phyloP scores from a whole-genome alignment of 1,284 basidiomycete genomes.

The Ustilago nuda region DNA sequence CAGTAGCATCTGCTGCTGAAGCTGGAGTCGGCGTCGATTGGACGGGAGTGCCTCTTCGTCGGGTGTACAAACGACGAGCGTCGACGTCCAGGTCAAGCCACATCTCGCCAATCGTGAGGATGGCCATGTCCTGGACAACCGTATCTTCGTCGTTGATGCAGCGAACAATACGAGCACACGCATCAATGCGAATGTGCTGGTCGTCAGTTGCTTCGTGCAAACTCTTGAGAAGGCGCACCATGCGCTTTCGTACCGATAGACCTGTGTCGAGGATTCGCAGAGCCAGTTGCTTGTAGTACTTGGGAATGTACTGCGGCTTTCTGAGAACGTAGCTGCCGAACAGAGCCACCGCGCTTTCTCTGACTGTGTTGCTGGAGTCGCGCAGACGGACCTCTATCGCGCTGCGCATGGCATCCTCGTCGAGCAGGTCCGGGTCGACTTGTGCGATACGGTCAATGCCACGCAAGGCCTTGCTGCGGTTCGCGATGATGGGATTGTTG shows the following conservation, averaged over 20 bases:
- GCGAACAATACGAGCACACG: slow-evolving; percentile 83
- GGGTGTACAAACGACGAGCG: slow-evolving; percentile 23
- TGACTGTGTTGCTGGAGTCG: slow-evolving; percentile 90
- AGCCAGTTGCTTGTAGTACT: slow-evolving; percentile 86
- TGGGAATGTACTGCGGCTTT: slow-evolving; percentile 81
- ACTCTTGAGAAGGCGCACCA: slow-evolving; percentile 88
- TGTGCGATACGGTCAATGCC: slow-evolving; percentile 55
- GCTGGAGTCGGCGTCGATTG: slow-evolving; percentile 7
- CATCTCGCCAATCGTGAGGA: slow-evolving; percentile 86
- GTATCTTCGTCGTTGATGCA: slow-evolving; percentile 93
- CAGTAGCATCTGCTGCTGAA: slow-evolving; percentile 5
- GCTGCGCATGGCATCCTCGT: slow-evolving; percentile 38
- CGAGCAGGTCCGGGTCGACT: slow-evolving; percentile 54
- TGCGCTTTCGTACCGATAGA: slow-evolving; percentile 89
- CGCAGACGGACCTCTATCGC: slow-evolving; percentile 87
- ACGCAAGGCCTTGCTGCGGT: slow-evolving; percentile 61
- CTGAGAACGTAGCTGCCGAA: slow-evolving; percentile 94
- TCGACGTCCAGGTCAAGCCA: slow-evolving; percentile 75
- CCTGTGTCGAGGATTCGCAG: slow-evolving; percentile 93
- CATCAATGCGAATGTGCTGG: slow-evolving; percentile 78
- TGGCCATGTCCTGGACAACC: slow-evolving; percentile 84
- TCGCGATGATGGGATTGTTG: slow-evolving; percentile 55
- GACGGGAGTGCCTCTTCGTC: slow-evolving; percentile 27
- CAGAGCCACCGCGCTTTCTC: slow-evolving; percentile 93
- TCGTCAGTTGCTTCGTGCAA: slow-evolving; percentile 79